Base-by-base conservation (phyloP, 768 basidiomycete genomes). In the Hericium rajendrae region DNA sequence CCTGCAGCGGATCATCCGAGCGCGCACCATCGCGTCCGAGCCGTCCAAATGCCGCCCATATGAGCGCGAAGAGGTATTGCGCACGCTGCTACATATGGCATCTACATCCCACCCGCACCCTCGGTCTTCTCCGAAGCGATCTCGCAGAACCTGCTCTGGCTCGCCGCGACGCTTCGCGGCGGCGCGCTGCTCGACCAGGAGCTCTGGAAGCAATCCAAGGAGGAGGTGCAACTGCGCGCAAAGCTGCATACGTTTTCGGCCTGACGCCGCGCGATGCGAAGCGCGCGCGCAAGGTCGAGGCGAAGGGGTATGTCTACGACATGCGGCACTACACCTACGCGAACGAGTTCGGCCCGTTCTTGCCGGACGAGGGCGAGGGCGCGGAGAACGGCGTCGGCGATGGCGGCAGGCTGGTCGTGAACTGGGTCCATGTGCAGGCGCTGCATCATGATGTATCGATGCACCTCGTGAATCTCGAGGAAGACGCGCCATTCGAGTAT, bases 391-490 rank as follows among this genome's bases (percentile, higher is more conserved):
- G n/a, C 22, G 28, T 13, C 24, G 50, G 26, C 50, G 26, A 51
- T 13, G 32, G 24, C 11, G 22, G 28, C 2, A 28, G 50, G 50
- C 24, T 46, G 43, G 65, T 65, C 0, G 70, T 86, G 4, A 76
- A 88, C 62, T 88, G 86, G 86, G 71, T 70, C 22, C 83, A 84
- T 66, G 48, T 86, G 37, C 73, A 72, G 62, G 77, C 73, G 53
- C 67, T 86, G 20, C 81, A 81, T 50, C 82, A 83, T 63, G 72
- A 76, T 46, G 69, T 87, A 32, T 77, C 76, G 6, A 75, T 79
- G 75, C 74, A 84, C 59, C 57, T 84, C 22, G 67, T 79, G 10
- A 77, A 78, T 43, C 40, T 71, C 48, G 66, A 65, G 28, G 69
- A 67, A 39, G 70, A 71, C 5, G 69, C 71, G 18, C 48, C 54